phyloP scores from a whole-genome alignment of 371 early-diverging fungal species.

The Zychaea mexicana region DNA sequence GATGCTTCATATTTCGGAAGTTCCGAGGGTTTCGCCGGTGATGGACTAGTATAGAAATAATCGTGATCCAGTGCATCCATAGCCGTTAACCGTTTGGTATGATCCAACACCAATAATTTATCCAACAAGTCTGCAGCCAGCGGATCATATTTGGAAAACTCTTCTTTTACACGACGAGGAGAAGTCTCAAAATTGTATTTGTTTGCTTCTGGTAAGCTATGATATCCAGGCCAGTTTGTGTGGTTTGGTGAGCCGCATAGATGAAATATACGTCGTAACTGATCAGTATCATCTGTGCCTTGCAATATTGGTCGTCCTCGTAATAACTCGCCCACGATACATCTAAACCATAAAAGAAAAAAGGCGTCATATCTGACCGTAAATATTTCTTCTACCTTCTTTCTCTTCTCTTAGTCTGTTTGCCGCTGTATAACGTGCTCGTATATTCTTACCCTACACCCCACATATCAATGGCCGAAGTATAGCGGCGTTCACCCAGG shows the following conservation, averaged over 20 bases:
- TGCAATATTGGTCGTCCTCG: slow-evolving; percentile 75
- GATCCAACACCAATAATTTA: slow-evolving; percentile 75
- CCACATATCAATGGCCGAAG: slow-evolving; percentile 97
- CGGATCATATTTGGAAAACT: slow-evolving; percentile 52
- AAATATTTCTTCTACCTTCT: too few relatives aligned
- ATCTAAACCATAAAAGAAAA: slow-evolving; percentile 39
- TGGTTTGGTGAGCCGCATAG: slow-evolving; percentile 83
- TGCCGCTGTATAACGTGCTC: too few relatives aligned
- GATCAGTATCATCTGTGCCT: slow-evolving; percentile 81
- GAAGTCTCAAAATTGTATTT: slow-evolving; percentile 48
- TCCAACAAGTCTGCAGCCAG: slow-evolving; percentile 77
- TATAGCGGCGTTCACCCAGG: slow-evolving; percentile 84
- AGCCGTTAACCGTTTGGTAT: slow-evolving; percentile 75
- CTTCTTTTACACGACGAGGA: slow-evolving; percentile 55
- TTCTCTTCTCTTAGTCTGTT: too few relatives aligned
- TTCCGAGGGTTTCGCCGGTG: slow-evolving; percentile 63
- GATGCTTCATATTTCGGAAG: slow-evolving; percentile 64
- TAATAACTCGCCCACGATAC: slow-evolving; percentile 87
- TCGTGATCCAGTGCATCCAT: slow-evolving; percentile 77
- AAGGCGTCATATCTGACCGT: not conserved
- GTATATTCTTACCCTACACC: slow-evolving; percentile 80
- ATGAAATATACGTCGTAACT: slow-evolving; percentile 80
- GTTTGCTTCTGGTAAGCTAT: slow-evolving; percentile 61
- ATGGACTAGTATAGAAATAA: slow-evolving; percentile 62
- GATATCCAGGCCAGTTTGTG: slow-evolving; percentile 72